Base-by-base conservation (phyloP, 495 filamentous ascomycete genomes). In the Xylaria intraflava region DNA sequence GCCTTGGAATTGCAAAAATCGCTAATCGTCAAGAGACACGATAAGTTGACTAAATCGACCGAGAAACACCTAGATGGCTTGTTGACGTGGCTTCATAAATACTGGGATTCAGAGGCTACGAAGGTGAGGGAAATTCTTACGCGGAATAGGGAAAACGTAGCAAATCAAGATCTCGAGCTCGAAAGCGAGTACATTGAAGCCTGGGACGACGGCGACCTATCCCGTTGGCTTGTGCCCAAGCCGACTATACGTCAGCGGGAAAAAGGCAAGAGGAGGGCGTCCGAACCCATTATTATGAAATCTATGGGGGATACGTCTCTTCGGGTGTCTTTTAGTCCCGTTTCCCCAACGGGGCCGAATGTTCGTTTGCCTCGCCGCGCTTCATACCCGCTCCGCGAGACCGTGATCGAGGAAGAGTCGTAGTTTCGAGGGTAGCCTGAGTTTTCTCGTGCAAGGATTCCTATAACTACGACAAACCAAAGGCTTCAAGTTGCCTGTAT, bases 161-260 rank as follows among this genome's bases (percentile, higher is more conserved):
- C 20, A 10, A 55, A 50, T 33, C 48, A 60, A 7, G 24, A 29
- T 4, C 33, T 62, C 35, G 54, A 60, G 29, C 27, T 62, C n/a
- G 52, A 60, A 41, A 39, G 9, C 9, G 55, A 54, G 29, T 60
- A 58, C 12, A 40, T 65, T 11, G 62, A 65, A 16, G 54, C 57
- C 6, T 65, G 62, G 62, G 55, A 59, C 16, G 62, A 65, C 17
- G 41, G 55, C 10, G 51, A 42, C 38, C 45, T 65, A 29, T 48
- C 59, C 35, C 49, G 54, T 0, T 62, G 59, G 62, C 39, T 60
- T 5, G 22, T 49, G 12, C 46, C 54, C 10, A 50, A 42, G 31
- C n/a, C 52, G 16, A 3, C 47, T 33, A 19, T n/a, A 17, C 11
- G 16, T 17, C 30, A 35, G 17, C 40, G 40, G 11, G 31, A 50